A percentile compares a stretch with the other conserved stretches of the same genome.
phyloP scores from a whole-genome alignment of 2,329 filamentous ascomycete species.

The Emericellopsis atlantica region DNA sequence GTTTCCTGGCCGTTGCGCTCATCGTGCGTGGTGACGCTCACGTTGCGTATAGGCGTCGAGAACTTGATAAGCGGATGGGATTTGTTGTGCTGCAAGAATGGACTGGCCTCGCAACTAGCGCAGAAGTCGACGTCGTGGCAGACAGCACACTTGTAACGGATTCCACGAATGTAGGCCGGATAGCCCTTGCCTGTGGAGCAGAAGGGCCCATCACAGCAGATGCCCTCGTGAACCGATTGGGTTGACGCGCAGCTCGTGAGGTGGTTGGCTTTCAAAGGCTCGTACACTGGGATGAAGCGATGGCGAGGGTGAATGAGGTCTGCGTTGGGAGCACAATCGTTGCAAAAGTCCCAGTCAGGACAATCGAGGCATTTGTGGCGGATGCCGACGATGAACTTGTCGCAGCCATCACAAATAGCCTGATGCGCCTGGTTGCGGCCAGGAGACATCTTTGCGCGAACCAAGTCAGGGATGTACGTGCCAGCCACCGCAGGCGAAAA shows the following conservation, averaged over 20 bases:
- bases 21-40: slow-evolving; percentile 73
- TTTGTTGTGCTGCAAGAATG: slow-evolving; percentile 74
- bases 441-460: slow-evolving; percentile 57
- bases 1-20: slow-evolving; percentile 55
- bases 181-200: slow-evolving; percentile 48
- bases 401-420: slow-evolving; percentile 90
- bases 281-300: slow-evolving; percentile 81
- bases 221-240: slow-evolving; percentile 54
- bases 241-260: neutral
- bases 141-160: slow-evolving; percentile 93
- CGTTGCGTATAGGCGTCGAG: slow-evolving; percentile 80
- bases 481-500: slow-evolving; percentile 60
- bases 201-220: slow-evolving; percentile 89
- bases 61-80: slow-evolving; percentile 98
- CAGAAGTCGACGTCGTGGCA: slow-evolving; percentile 95
- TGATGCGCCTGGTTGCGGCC: slow-evolving; percentile 75
- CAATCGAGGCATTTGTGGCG: slow-evolving; percentile 96
- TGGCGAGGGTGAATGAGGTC: slow-evolving; percentile 64
- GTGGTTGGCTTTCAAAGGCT: slow-evolving; percentile 36
- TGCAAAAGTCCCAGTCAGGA: slow-evolving; percentile 96
- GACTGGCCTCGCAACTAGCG: slow-evolving; percentile 81
- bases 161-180: slow-evolving; percentile 66
- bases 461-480: slow-evolving; percentile 44
- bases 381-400: slow-evolving; percentile 72
- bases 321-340: slow-evolving; percentile 57